Evolutionary conservation across 768 basidiomycete genomes (phyloP), one percentile per base, ranked within the genome.

Genomic region (Lentinula boryana): DNA sequence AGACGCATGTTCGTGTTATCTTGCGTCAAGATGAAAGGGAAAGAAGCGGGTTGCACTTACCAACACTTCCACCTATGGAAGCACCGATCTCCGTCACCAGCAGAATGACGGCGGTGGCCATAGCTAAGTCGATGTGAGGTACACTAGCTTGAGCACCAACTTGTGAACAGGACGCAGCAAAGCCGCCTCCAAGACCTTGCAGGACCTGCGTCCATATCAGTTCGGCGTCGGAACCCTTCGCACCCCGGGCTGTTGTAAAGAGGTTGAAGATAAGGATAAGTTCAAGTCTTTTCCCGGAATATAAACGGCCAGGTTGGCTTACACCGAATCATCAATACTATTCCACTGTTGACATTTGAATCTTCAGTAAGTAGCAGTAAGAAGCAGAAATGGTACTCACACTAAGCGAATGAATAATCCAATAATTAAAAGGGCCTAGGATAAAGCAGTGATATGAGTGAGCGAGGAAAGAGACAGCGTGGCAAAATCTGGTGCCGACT

Each of bases 141-240:
- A 88, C 88, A 10, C 81, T 74, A 3, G 86, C 87, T 67, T 89
- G 88, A 3, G 87, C 82, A 33, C 79, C 82, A 40, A 86, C 84
- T 67, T 84, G 84, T 1, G 78, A 70, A 4, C 82, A 68, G 44
- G 84, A 74, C 7, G 81, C 80, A 3, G 87, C 86, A 60, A 91
- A 78, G 15, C 88, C 89, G 13, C 89, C 89, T 16, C 89, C 89
- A 8, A 86, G 73, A 51, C 89, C 89, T 72, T 90, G 89, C 15
- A 92, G 75, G 54, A 90, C 70, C 65, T 92, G 89, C 21, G 81
- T 83, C 72, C 81, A 76, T 4, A 90, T 84, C 32, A 90, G 76
- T 63, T 83, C 82, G 1, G 76, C 77, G 36, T 79, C 76, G 35
- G 77, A 81, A 0, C 76, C 82, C 38, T 82, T 74, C 2, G 86